Base-by-base conservation (phyloP, 2,329 filamentous ascomycete species). In the Paecilomyces sp. region DNA sequence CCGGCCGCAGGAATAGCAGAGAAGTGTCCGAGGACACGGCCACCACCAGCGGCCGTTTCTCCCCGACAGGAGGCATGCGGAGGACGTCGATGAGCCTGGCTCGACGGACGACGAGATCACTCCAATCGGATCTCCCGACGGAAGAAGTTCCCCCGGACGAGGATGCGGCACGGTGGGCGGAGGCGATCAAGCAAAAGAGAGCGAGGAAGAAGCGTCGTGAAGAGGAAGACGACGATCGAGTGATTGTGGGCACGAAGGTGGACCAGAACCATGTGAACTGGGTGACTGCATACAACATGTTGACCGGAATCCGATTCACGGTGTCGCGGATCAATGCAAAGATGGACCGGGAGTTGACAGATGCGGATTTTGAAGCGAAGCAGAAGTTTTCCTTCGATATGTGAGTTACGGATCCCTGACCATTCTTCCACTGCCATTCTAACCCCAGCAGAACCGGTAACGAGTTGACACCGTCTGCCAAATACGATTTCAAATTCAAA, bases 401-500 rank as follows among this genome's bases (percentile, higher is more conserved):
- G 89, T 93, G 81, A 78, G 88, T 81, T 58, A 28, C 13, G 25
- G 6, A 22, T 11, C 25, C 15, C 9, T 13, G n/a, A 12, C 12
- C 9, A 25, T 18, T 34, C 12, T 22, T 15, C 13, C 13, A 25
- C 28, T 62, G 11, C 58, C 18, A 33, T 79, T 83, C 67, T 79
- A 68, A 33, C 36, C 31, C 59, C 47, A 57, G 60, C 70, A 92
- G 90, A 71, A 95, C 92, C 65, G 94, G 94, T 65, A 97, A 97
- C 74, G 94, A 99, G 80, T 81, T 99, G 73, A 96, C 96, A 4
- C 94, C 94, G 24, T 97, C 93, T 63, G 92, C 94, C 67, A 97
- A 99, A 78, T 99, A 99, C 80, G 94, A 99, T 79, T 99, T 99
- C 86, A 99, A 99, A 77, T 99, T 99, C 83, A 99, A 99, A 80